Percentiles rank a stretch among this genome's conserved stretches.
Evolutionary conservation across 1,284 basidiomycete species (phyloP).

Genomic region (Trichosporon asahii): DNA sequence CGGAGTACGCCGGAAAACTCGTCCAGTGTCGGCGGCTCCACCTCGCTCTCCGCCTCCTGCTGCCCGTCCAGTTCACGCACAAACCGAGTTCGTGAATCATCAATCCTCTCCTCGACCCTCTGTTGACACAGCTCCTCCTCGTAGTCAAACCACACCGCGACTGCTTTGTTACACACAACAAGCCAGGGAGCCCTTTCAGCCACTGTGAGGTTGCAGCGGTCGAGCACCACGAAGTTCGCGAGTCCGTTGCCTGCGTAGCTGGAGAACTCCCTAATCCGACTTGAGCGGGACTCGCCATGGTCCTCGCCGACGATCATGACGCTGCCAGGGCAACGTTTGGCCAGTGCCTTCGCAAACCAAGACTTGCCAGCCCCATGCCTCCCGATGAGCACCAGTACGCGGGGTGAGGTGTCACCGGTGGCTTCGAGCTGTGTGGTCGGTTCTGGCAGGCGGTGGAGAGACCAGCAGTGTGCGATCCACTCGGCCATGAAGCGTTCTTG

Average conservation of each 20-base stretch:
- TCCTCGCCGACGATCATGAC: neutral
- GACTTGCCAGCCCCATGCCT: neutral
- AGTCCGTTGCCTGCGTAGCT: neutral
- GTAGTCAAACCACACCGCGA: neutral
- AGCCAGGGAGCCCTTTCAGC: neutral
- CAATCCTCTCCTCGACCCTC: neutral
- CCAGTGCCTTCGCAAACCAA: neutral
- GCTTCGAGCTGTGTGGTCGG: neutral
- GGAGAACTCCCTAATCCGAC: neutral
- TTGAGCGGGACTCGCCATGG: neutral
- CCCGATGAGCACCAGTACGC: neutral
- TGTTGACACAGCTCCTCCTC: neutral
- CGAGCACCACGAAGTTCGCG: neutral
- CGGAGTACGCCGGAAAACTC: neutral
- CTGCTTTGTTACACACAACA: neutral
- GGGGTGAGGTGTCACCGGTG: neutral
- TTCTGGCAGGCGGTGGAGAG: neutral
- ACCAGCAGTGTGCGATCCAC: neutral
- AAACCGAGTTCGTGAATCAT: neutral
- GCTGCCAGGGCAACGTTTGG: neutral
- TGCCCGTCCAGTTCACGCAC: neutral
- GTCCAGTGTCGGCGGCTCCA: neutral
- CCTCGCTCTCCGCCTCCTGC: too few species aligned
- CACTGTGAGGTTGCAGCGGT: neutral
- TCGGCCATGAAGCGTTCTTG: neutral